Conservation (phyloP, 306 rosid species). For the Herpetospermum pedunculosum region DNA sequence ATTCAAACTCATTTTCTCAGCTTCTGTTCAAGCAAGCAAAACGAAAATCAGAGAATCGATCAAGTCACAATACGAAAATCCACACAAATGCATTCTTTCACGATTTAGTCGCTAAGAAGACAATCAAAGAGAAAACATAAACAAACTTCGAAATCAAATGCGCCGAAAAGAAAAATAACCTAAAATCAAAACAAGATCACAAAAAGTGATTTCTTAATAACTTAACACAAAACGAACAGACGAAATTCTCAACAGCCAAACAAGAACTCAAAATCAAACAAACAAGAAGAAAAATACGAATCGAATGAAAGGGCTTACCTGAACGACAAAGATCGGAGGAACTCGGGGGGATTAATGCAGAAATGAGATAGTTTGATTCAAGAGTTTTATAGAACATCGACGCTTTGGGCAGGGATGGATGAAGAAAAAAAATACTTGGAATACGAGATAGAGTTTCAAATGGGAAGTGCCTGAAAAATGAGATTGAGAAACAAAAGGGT, state of each 20-base stretch:
- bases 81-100: neutral
- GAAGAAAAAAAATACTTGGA: too few relatives aligned
- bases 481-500: too few relatives aligned
- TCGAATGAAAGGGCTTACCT: neutral
- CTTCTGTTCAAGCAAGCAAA: neutral
- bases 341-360: neutral
- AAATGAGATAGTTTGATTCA: too few relatives aligned
- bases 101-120: neutral
- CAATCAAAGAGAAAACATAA: neutral
- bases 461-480: too few relatives aligned
- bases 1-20: conserved; percentile 28
- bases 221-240: neutral
- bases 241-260: neutral
- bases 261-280: neutral
- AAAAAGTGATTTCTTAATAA: neutral
- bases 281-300: neutral
- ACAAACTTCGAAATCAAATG: neutral
- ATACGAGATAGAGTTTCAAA: too few relatives aligned
- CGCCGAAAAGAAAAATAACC: neutral
- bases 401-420: too few relatives aligned
- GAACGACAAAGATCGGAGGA: neutral
- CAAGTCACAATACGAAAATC: neutral
- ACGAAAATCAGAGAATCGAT: neutral
- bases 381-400: too few relatives aligned
- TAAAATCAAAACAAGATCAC: neutral